These are phyloP conservation scores for Pelargonium citronellum DNA, from an alignment of 441 rosid genomes.

Conservation along the genomic window DNA sequence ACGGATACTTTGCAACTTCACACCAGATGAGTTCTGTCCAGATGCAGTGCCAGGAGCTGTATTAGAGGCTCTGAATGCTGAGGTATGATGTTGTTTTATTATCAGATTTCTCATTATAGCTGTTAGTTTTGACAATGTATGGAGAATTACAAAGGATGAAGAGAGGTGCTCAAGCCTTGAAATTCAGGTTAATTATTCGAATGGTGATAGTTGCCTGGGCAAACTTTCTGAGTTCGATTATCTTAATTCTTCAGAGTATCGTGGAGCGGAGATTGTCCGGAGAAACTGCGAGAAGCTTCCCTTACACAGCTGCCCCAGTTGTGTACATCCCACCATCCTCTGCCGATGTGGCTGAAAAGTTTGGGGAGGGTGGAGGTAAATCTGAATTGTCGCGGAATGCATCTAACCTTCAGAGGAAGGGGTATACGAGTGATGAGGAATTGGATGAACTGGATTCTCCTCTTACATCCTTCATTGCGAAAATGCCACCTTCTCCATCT, in stretches of 20 bases:
- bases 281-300: slow-evolving; percentile 50
- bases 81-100: slow-evolving; percentile 38
- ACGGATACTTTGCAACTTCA: slow-evolving; percentile 63
- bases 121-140: not conserved
- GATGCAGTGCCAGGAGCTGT: slow-evolving; percentile 75
- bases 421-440: slow-evolving; percentile 92
- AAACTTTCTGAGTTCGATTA: not conserved
- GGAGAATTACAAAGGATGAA: not conserved
- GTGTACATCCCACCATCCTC: slow-evolving; percentile 58
- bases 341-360: slow-evolving; percentile 36
- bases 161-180: not conserved
- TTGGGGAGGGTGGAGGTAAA: slow-evolving; percentile 45
- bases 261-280: slow-evolving; percentile 54
- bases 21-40: slow-evolving; percentile 88
- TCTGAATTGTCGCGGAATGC: slow-evolving; percentile 48
- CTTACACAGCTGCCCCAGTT: slow-evolving; percentile 59
- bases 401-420: slow-evolving; percentile 56
- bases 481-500: slow-evolving; percentile 35
- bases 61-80: slow-evolving; percentile 67
- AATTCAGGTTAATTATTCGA: not conserved
- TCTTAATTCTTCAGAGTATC: slow-evolving; percentile 37
- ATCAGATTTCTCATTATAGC: too few relatives aligned
- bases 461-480: slow-evolving; percentile 40
- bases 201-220: not conserved
- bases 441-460: slow-evolving; percentile 87